Conservation (phyloP, 148 eudicot species). For the Rhododendron simsii region DNA sequence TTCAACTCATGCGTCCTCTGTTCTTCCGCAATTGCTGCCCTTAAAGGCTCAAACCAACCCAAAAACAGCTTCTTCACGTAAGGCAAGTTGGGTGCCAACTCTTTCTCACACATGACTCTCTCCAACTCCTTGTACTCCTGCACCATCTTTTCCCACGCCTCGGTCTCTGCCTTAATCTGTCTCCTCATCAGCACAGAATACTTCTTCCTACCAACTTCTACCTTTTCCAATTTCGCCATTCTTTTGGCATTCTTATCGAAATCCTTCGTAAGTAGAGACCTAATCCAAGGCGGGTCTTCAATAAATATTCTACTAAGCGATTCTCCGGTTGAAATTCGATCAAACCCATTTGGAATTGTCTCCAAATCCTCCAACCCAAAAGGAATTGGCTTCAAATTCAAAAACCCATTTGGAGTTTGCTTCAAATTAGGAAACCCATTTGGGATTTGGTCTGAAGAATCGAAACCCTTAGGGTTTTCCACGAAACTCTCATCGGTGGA, state of each 20-base stretch:
- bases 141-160: constrained; percentile 85
- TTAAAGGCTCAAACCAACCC: constrained; percentile 92
- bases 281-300: constrained; percentile 75
- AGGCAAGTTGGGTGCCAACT: constrained; percentile 87
- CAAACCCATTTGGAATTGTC: constrained; percentile 32
- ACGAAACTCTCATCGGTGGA: constrained; percentile 49
- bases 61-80: constrained; percentile 68
- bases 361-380: constrained; percentile 37
- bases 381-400: constrained; percentile 28
- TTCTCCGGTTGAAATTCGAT: constrained; percentile 6
- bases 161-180: constrained; percentile 77
- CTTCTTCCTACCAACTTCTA: constrained; percentile 39
- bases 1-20: constrained; percentile 45
- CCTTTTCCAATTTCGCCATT: constrained; percentile 23
- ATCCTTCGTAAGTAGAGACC: constrained; percentile 45
- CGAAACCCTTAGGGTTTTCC: constrained; percentile 21
- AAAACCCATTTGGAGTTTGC: constrained; percentile 31
- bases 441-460: neutral
- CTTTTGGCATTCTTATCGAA: constrained; percentile 23
- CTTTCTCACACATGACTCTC: constrained; percentile 80
- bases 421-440: constrained; percentile 24
- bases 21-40: constrained; percentile 63
- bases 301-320: constrained; percentile 41
- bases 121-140: constrained; percentile 73
- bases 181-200: constrained; percentile 60